Conservation (phyloP, 331 rosid genomes). For the Acacia concinna region DNA sequence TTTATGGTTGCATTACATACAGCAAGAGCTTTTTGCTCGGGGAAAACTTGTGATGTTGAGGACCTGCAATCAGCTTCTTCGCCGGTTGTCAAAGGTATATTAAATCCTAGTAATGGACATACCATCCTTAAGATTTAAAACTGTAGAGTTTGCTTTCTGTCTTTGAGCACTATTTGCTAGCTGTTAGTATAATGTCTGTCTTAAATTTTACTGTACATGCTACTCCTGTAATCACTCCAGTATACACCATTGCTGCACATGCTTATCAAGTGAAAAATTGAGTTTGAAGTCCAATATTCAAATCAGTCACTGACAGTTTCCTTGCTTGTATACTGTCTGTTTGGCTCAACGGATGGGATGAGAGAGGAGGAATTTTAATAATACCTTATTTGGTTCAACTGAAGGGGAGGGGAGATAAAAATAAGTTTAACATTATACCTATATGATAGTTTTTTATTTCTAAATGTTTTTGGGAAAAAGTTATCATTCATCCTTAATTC, state of each 20-base stretch:
- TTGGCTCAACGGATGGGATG: background rate
- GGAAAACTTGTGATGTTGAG: slow-evolving; percentile 98
- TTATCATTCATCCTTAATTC: background rate
- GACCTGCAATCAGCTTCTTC: slow-evolving; percentile 98
- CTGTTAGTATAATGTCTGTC: background rate
- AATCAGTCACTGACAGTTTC: background rate
- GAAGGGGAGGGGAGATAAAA: background rate
- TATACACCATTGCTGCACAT: background rate
- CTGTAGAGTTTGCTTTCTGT: background rate
- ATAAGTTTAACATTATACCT: background rate
- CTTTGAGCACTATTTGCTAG: background rate
- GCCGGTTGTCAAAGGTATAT: slow-evolving; percentile 88
- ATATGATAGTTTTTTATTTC: background rate
- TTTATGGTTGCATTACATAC: slow-evolving; percentile 39
- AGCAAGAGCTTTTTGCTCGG: slow-evolving; percentile 97
- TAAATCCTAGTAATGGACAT: slow-evolving; percentile 5
- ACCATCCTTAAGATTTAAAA: background rate
- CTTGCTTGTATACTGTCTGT: background rate
- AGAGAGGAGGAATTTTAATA: background rate
- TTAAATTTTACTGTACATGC: background rate
- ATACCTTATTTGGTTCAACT: background rate
- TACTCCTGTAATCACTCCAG: background rate
- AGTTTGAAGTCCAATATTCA: background rate
- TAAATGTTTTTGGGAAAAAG: background rate
- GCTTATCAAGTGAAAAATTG: background rate